Conservation (phyloP, 805 yeast genomes). For the Lipomyces anomalus region DNA sequence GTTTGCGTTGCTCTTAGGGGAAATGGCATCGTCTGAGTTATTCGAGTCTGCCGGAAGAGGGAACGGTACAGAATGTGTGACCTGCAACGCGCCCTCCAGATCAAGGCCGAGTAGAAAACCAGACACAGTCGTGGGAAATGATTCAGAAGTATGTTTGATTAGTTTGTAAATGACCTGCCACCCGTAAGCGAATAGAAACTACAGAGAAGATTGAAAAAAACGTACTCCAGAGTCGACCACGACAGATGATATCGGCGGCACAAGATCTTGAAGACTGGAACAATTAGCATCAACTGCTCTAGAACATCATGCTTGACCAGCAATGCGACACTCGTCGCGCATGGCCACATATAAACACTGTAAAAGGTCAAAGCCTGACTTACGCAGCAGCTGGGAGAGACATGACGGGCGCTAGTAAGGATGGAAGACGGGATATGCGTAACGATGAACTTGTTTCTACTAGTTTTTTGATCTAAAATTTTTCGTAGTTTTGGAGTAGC, state of each 20-base stretch:
- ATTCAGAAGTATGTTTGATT: slow-evolving; percentile 60
- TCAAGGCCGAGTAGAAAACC: slow-evolving; percentile 74
- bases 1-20: slow-evolving; percentile 57
- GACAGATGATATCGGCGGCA: slow-evolving; percentile 19
- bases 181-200: neutral
- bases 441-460: too few species aligned
- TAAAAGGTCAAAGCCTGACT: too few species aligned
- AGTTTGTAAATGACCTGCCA: slow-evolving; percentile 51
- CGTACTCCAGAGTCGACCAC: slow-evolving; percentile 24
- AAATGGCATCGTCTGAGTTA: slow-evolving; percentile 56
- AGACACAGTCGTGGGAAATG: slow-evolving; percentile 54
- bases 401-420: too few species aligned
- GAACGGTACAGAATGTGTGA: slow-evolving; percentile 61
- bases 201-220: slow-evolving; percentile 16
- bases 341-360: slow-evolving; percentile 13
- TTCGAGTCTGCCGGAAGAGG: slow-evolving; percentile 40
- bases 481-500: too few species aligned
- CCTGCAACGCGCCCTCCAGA: slow-evolving; percentile 41
- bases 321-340: slow-evolving; percentile 1
- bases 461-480: too few species aligned
- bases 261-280: slow-evolving; percentile 21
- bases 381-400: too few species aligned
- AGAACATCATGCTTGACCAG: neutral
- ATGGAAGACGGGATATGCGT: too few species aligned
- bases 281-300: neutral